These are phyloP conservation scores for Talaromyces stipitatus DNA, from an alignment of 495 filamentous ascomycete species.

Conservation along the genomic window DNA sequence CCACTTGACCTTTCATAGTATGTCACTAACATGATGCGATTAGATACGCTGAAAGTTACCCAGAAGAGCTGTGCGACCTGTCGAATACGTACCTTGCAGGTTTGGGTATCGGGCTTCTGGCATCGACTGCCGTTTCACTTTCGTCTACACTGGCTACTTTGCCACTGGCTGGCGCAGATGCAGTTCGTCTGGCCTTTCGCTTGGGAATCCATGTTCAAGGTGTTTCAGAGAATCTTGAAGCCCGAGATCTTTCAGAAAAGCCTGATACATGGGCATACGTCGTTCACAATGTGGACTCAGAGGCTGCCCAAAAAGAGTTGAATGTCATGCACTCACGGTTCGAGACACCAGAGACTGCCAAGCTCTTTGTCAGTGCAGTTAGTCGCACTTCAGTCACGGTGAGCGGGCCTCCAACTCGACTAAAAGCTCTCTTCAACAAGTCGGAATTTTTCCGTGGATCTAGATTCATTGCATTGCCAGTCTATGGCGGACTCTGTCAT, in stretches of 20 bases:
- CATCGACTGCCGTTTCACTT: slow-evolving; percentile 27
- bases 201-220: slow-evolving; percentile 26
- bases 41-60: slow-evolving; percentile 15
- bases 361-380: slow-evolving; percentile 33
- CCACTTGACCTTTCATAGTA: slow-evolving; percentile 1
- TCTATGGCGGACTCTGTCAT: slow-evolving; percentile 33
- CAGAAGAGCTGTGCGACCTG: slow-evolving; percentile 10
- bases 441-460: slow-evolving; percentile 24
- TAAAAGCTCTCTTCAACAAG: slow-evolving; percentile 21
- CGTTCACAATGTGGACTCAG: slow-evolving; percentile 19
- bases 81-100: slow-evolving; percentile 22
- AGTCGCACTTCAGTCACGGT: slow-evolving; percentile 27
- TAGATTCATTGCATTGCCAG: slow-evolving; percentile 22
- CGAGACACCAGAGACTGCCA: slow-evolving; percentile 11
- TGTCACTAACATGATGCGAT: slow-evolving; percentile 11
- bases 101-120: slow-evolving; percentile 30
- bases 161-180: slow-evolving; percentile 19
- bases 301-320: slow-evolving; percentile 29
- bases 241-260: slow-evolving; percentile 11
- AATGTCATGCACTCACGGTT: slow-evolving; percentile 17
- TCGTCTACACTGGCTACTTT: slow-evolving; percentile 22
- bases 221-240: slow-evolving; percentile 26
- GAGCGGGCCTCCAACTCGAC: slow-evolving; percentile 34
- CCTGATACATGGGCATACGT: slow-evolving; percentile 36
- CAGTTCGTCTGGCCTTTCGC: slow-evolving; percentile 27